Conservation (phyloP, 306 rosid species). For the Geum urbanum region DNA sequence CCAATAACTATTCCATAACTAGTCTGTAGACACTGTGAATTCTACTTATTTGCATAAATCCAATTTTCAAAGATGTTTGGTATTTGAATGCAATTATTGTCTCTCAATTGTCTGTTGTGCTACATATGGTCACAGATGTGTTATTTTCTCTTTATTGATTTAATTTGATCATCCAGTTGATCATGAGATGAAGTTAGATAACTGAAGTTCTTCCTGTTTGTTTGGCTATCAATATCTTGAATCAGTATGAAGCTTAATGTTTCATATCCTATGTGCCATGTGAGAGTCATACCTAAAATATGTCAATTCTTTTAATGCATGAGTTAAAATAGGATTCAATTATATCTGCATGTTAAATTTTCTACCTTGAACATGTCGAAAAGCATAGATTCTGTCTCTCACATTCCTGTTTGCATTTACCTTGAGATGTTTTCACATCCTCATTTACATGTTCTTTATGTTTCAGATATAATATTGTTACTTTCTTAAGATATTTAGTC, state of each 20-base stretch:
- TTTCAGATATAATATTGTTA: too few relatives aligned
- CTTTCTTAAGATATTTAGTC: too few relatives aligned
- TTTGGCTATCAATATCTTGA: background rate
- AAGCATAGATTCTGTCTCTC: too few relatives aligned
- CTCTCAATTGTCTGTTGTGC: background rate
- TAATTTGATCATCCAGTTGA: background rate
- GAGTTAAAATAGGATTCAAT: too few relatives aligned
- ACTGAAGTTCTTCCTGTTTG: background rate
- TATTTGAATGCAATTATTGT: background rate
- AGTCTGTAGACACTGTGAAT: too few relatives aligned
- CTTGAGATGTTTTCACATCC: too few relatives aligned
- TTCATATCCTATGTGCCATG: background rate
- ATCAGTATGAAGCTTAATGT: conserved; percentile 3
- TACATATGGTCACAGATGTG: background rate
- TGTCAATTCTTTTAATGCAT: background rate
- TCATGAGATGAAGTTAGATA: background rate
- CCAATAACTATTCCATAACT: too few relatives aligned
- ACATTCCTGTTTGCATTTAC: too few relatives aligned
- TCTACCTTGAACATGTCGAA: too few relatives aligned
- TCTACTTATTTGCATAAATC: too few relatives aligned
- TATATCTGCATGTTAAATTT: background rate
- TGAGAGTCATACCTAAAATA: too few relatives aligned
- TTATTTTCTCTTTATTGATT: background rate
- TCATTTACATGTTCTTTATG: too few relatives aligned
- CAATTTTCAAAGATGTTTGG: background rate